Percentiles rank a stretch among this genome's conserved stretches.
phyloP scores from a whole-genome alignment of 2,329 filamentous ascomycete species.

The Tolypocladium nubicola region DNA sequence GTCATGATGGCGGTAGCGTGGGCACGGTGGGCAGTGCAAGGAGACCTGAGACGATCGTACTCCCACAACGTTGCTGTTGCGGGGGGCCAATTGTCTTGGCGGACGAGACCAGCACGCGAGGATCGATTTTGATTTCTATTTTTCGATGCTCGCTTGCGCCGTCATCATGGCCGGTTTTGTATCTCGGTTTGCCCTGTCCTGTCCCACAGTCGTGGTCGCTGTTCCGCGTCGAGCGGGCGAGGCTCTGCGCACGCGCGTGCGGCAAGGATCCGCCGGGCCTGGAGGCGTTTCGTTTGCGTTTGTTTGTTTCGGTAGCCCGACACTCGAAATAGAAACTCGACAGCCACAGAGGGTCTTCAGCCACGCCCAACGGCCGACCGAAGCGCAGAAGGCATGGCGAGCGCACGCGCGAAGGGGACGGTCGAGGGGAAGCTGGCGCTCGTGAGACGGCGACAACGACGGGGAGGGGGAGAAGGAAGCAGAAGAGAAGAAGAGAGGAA shows the following conservation, averaged over 20 bases:
- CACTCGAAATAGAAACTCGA: neutral
- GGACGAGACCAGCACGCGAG: neutral
- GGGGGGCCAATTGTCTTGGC: neutral
- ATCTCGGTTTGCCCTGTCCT: neutral
- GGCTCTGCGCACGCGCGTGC: neutral
- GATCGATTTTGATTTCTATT: neutral
- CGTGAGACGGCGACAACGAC: neutral
- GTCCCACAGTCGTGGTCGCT: neutral
- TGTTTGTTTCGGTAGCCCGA: constrained; percentile 4
- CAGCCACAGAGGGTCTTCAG: constrained; percentile 3
- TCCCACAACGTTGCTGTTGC: neutral
- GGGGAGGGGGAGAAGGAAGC: neutral
- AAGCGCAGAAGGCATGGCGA: constrained; percentile 10
- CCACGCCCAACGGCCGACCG: constrained; percentile 5
- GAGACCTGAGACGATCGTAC: constrained; percentile 9
- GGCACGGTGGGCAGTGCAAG: constrained; percentile 12
- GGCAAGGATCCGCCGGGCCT: neutral
- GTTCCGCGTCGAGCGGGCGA: neutral
- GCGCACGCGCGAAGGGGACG: constrained; percentile 2
- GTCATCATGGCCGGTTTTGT: constrained; percentile 3
- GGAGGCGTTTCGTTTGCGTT: neutral
- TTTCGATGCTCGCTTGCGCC: neutral
- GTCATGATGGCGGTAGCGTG: constrained; percentile 18
- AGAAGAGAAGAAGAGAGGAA: neutral
- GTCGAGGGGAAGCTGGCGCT: constrained; percentile 1